These are phyloP conservation scores for Saturnispora kantuleensis DNA, from an alignment of 805 yeast genomes.

Conservation along the genomic window DNA sequence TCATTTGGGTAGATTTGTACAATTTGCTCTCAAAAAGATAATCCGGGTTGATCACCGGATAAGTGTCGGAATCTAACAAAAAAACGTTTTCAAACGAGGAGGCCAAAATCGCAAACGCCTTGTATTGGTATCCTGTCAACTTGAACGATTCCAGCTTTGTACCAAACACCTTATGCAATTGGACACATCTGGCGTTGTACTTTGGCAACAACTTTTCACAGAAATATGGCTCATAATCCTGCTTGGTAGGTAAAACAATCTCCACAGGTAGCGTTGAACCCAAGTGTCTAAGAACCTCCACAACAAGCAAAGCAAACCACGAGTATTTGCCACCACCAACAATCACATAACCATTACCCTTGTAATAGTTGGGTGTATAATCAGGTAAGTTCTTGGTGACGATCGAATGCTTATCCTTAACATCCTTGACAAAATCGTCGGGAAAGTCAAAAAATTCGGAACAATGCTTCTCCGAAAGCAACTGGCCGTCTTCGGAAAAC, in stretches of 20 bases:
- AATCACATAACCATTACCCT: slow-evolving; percentile 28
- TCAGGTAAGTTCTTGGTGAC: slow-evolving; percentile 39
- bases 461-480: slow-evolving; percentile 8
- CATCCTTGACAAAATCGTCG: slow-evolving; percentile 33
- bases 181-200: slow-evolving; percentile 33
- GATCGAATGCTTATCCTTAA: slow-evolving; percentile 37
- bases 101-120: slow-evolving; percentile 36
- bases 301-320: slow-evolving; percentile 31
- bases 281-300: slow-evolving; percentile 32
- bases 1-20: slow-evolving; percentile 35
- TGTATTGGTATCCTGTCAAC: slow-evolving; percentile 30
- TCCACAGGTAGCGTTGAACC: slow-evolving; percentile 32
- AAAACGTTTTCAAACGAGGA: slow-evolving; percentile 39
- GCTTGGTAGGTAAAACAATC: slow-evolving; percentile 12
- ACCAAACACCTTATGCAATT: slow-evolving; percentile 31
- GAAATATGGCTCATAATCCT: slow-evolving; percentile 11
- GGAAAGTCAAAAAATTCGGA: slow-evolving; percentile 15
- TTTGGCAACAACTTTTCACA: slow-evolving; percentile 32
- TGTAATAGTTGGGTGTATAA: slow-evolving; percentile 21
- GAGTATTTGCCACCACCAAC: slow-evolving; percentile 36
- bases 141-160: slow-evolving; percentile 16
- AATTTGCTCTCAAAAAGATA: slow-evolving; percentile 37
- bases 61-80: slow-evolving; percentile 36
- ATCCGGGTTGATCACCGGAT: slow-evolving; percentile 40
- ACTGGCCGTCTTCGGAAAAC: slow-evolving; percentile 8